These are phyloP conservation scores for Pulveroboletus sp. DNA, from an alignment of 768 basidiomycete species.

Conservation along the genomic window DNA sequence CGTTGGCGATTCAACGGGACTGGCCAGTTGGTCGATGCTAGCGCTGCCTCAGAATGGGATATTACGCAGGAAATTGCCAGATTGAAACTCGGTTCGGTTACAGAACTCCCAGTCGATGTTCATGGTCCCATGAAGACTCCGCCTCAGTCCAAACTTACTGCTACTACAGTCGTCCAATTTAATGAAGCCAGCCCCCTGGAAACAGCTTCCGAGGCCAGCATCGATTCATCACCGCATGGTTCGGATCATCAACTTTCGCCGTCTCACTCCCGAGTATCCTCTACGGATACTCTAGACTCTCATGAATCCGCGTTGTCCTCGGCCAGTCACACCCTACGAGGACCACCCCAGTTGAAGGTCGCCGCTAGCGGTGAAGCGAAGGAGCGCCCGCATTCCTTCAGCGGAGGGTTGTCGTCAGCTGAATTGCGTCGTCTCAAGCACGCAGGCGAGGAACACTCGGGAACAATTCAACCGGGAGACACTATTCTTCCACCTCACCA, in stretches of 20 bases:
- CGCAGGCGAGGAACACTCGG: conserved; percentile 46
- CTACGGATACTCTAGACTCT: conserved; percentile 70
- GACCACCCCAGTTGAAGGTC: conserved; percentile 52
- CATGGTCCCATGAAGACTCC: conserved; percentile 58
- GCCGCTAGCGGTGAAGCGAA: conserved; percentile 55
- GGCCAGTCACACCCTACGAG: conserved; percentile 56
- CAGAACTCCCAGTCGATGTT: conserved; percentile 50
- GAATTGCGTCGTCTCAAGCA: conserved; percentile 77
- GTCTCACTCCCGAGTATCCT: conserved; percentile 79
- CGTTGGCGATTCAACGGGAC: conserved; percentile 66
- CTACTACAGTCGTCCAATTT: conserved; percentile 51
- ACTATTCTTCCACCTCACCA: conserved; percentile 42
- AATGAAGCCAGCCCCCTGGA: conserved; percentile 71
- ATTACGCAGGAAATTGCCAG: conserved; percentile 72
- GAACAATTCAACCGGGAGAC: conserved; percentile 33
- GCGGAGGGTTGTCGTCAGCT: conserved; percentile 69
- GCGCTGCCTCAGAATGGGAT: conserved; percentile 60
- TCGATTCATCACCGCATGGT: conserved; percentile 69
- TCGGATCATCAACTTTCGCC: conserved; percentile 64
- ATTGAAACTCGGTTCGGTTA: conserved; percentile 61
- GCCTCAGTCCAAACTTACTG: conserved; percentile 60
- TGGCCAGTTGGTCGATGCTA: conserved; percentile 60
- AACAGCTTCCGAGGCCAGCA: conserved; percentile 66
- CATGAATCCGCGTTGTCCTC: conserved; percentile 53
- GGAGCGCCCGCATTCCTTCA: conserved; percentile 80